Base-by-base conservation (phyloP, 164 flowering plant species). In the Cinnamomum chago region DNA sequence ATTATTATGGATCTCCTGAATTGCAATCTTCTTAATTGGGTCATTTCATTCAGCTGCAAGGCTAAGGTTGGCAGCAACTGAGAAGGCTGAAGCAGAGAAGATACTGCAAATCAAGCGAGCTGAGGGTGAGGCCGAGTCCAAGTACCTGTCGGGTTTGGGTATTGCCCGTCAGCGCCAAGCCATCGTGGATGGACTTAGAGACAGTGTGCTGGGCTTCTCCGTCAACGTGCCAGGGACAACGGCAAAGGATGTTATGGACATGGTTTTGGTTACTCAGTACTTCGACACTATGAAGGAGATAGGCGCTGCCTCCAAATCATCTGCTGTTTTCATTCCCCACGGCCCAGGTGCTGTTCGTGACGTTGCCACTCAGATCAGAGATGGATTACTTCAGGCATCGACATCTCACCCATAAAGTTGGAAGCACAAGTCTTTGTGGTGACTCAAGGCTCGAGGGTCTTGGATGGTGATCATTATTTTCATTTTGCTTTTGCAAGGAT, bases 221-320 rank as follows among this genome's bases (percentile, higher is more conserved):
- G 83, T 58, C 67, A 90, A 84, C 73, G 95, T 92, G 17, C 93
- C 93, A 2, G 92, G 97, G 10, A 92, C 97, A 35, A 69, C 91
- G 2, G 80, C 97, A 5, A 92, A 90, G 86, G 97, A 92, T 78
- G 90, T 92, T 65, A 90, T 92, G 94, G 97, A 92, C 85, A 88
- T 92, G 94, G 87, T 92, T 47, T 76, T 92, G 25, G 88, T 92
- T 24, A 90, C 97, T 33, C 95, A 90, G 55, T 92, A 92, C 80
- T 92, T 92, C 17, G 97, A 92, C 83, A 90, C 95, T 1, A 89
- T 92, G 92, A 92, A 87, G 79, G 97, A 92, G 58, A 90, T 92
- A 2, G 95, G 95, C 2, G 93, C 95, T 17, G 81, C 95, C 9
- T 90, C 97, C 47, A 92, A 92, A 76, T 79, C 94, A 14, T 84